Conservation (phyloP, 2,329 filamentous ascomycete species). For the Clonostachys sp. region DNA sequence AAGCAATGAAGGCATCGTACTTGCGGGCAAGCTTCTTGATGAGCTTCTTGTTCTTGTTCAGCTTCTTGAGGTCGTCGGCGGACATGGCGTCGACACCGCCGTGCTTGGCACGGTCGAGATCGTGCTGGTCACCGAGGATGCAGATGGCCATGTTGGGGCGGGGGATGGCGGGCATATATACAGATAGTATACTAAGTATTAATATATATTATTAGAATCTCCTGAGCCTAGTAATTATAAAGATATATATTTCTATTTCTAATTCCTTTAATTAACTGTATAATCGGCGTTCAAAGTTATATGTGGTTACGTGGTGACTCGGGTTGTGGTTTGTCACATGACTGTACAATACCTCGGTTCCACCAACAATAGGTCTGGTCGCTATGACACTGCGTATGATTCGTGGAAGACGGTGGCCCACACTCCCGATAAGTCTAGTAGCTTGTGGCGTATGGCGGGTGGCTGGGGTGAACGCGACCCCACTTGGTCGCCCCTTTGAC, state of each 20-base stretch:
- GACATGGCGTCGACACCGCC: conserved; percentile 98
- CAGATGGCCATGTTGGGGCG: conserved; percentile 89
- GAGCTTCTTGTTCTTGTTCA: conserved; percentile 99
- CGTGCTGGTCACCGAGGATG: conserved; percentile 76
- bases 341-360: no score
- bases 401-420: no score
- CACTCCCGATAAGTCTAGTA: no score
- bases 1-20: conserved; percentile 99
- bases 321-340: no score
- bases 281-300: no score
- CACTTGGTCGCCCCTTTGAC: no score
- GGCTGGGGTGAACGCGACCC: no score
- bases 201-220: background rate
- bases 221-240: background rate
- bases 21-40: conserved; percentile 99
- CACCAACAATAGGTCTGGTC: no score
- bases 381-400: no score
- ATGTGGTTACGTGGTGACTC: no score
- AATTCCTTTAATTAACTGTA: no score
- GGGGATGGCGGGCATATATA: conserved; percentile 68
- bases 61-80: conserved; percentile 98
- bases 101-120: conserved; percentile 99
- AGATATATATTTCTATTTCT: background rate
- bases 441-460: no score
- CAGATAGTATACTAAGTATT: conserved; percentile 26